Percentiles rank a stretch among this genome's conserved stretches.
phyloP scores from a whole-genome alignment of 164 flowering plant genomes.

The Vitis labrusca region DNA sequence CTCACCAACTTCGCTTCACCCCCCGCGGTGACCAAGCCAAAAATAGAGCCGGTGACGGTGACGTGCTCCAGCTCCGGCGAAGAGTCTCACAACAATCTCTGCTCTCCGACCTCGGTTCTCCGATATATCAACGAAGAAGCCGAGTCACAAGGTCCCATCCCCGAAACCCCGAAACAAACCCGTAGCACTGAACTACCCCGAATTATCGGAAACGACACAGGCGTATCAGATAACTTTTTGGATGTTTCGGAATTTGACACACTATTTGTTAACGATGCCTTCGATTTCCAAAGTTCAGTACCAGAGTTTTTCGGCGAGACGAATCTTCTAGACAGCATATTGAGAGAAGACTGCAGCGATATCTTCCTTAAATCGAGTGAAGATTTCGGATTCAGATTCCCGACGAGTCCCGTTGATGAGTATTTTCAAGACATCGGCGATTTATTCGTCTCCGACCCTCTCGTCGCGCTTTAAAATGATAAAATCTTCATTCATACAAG shows the following conservation, averaged over 20 bases:
- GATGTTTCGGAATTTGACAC: constrained; percentile 17
- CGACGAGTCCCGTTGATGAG: constrained; percentile 22
- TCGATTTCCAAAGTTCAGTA: constrained; percentile 32
- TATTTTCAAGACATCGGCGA: constrained; percentile 75
- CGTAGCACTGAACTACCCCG: constrained; percentile 17
- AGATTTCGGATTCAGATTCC: constrained; percentile 31
- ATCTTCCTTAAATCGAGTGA: constrained; percentile 9
- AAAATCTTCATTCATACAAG: background rate
- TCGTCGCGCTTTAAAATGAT: constrained; percentile 21
- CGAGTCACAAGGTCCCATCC: constrained; percentile 19
- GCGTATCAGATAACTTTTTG: constrained; percentile 2
- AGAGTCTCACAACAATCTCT: constrained; percentile 24
- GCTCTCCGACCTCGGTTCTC: constrained; percentile 68
- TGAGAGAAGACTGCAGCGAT: background rate
- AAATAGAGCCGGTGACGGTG: constrained; percentile 1
- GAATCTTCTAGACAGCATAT: background rate
- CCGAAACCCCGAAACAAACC: constrained; percentile 11
- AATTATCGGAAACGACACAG: constrained; percentile 6
- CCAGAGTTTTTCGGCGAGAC: constrained; percentile 26
- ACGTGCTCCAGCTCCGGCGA: constrained; percentile 41
- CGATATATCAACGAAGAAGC: constrained; percentile 36
- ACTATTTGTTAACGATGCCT: constrained; percentile 29
- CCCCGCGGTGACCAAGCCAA: constrained; percentile 11
- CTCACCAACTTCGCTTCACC: constrained; percentile 56
- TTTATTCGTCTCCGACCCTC: constrained; percentile 61